Percentiles rank a stretch among this genome's conserved stretches.
phyloP scores from a whole-genome alignment of 768 basidiomycete genomes.

The Suillus placidus region DNA sequence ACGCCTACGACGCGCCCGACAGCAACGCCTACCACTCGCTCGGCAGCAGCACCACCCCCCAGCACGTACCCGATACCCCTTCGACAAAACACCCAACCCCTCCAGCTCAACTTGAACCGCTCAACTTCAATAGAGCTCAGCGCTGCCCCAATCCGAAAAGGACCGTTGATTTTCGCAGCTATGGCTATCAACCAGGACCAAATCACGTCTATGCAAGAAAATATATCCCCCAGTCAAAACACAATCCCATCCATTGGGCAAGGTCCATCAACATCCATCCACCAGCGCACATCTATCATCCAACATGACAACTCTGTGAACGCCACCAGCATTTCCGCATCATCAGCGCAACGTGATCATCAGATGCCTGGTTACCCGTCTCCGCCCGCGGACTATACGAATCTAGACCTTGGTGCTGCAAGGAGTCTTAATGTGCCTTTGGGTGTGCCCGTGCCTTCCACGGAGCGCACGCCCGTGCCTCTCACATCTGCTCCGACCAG shows the following conservation, averaged over 20 bases:
- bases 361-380: constrained; percentile 25
- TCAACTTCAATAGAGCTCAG: constrained; percentile 13
- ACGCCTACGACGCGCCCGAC: background rate
- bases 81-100: constrained; percentile 9
- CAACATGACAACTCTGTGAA: constrained; percentile 21
- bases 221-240: background rate
- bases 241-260: too few species aligned
- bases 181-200: constrained; percentile 35
- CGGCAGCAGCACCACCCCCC: constrained; percentile 13
- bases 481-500: background rate
- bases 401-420: background rate
- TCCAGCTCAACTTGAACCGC: background rate
- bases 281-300: constrained; percentile 17
- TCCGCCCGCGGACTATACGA: constrained; percentile 27
- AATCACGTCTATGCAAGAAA: background rate
- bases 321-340: constrained; percentile 17
- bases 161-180: constrained; percentile 67
- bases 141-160: constrained; percentile 39
- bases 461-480: background rate
- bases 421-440: background rate
- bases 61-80: constrained; percentile 26
- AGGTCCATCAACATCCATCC: too few species aligned
- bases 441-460: background rate
- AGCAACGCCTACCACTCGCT: constrained; percentile 10
- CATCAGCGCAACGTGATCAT: constrained; percentile 8